A percentile compares a stretch with the other conserved stretches of the same genome.
phyloP scores from a whole-genome alignment of 1,284 basidiomycete genomes.

The Ceratobasidium sp. region DNA sequence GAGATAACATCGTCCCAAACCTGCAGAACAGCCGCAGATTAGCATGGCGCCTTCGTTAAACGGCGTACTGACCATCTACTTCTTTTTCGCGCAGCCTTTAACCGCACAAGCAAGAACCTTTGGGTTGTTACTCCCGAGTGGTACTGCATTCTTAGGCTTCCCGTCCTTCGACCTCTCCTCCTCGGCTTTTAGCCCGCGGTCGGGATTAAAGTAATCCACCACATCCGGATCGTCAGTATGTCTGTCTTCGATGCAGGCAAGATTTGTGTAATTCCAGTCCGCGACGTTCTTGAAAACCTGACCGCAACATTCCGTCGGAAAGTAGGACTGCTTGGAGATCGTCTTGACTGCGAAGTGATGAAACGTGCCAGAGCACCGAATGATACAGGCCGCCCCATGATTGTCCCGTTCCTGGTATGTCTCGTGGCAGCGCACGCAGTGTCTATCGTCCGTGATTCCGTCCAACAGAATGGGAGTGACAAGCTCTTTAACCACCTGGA shows the following conservation, averaged over 20 bases:
- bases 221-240: not conserved
- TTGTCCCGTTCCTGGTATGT: not conserved
- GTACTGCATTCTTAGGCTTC: not conserved
- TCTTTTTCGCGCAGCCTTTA: not conserved
- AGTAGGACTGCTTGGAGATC: not conserved
- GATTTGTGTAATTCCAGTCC: not conserved
- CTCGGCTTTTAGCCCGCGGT: not conserved
- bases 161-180: not conserved
- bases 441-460: not conserved
- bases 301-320: not conserved
- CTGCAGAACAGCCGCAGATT: not conserved
- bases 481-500: not conserved
- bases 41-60: too few relatives aligned
- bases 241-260: not conserved
- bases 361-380: not conserved
- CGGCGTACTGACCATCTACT: not conserved
- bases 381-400: not conserved
- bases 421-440: slow-evolving; percentile 16
- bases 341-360: not conserved
- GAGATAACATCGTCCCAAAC: not conserved
- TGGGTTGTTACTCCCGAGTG: too few relatives aligned
- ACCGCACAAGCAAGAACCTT: not conserved
- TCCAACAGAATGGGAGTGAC: not conserved
- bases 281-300: not conserved
- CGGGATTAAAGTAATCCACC: not conserved